These are phyloP conservation scores for Trametes villosa DNA, from an alignment of 768 basidiomycete species.

Conservation along the genomic window DNA sequence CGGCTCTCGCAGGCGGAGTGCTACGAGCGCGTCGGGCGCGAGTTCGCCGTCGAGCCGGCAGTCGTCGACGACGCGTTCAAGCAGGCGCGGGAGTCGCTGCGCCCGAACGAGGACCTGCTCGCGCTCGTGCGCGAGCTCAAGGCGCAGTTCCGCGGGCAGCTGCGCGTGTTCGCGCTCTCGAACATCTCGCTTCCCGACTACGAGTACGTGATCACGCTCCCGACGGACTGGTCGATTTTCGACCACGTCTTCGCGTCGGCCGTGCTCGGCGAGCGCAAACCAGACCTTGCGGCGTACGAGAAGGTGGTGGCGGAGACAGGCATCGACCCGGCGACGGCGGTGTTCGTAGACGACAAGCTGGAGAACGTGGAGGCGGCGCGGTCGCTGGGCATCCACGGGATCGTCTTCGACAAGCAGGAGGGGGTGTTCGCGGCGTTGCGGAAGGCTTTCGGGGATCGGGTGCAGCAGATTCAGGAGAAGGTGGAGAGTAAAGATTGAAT, in stretches of 20 bases:
- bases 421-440: constrained; percentile 50
- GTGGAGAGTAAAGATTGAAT: not conserved
- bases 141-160: constrained; percentile 35
- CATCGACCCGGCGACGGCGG: constrained; percentile 48
- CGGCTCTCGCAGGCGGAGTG: constrained; percentile 48
- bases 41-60: constrained; percentile 40
- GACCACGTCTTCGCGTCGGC: constrained; percentile 58
- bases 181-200: constrained; percentile 28
- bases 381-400: constrained; percentile 57
- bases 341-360: constrained; percentile 63
- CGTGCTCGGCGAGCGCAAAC: constrained; percentile 56
- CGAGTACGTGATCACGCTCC: constrained; percentile 44
- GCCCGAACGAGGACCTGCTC: constrained; percentile 43
- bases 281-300: constrained; percentile 55
- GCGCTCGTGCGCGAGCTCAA: constrained; percentile 51
- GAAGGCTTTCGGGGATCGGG: constrained; percentile 51
- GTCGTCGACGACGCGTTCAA: constrained; percentile 51
- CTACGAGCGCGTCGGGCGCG: constrained; percentile 45
- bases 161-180: not conserved
- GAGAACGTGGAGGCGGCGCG: constrained; percentile 65
- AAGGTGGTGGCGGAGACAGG: constrained; percentile 51
- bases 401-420: constrained; percentile 46
- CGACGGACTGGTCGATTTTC: constrained; percentile 56
- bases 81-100: constrained; percentile 52
- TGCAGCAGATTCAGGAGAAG: constrained; percentile 2